These are phyloP conservation scores for Gossypium mustelinum DNA, from an alignment of 345 rosid species.

Conservation along the genomic window DNA sequence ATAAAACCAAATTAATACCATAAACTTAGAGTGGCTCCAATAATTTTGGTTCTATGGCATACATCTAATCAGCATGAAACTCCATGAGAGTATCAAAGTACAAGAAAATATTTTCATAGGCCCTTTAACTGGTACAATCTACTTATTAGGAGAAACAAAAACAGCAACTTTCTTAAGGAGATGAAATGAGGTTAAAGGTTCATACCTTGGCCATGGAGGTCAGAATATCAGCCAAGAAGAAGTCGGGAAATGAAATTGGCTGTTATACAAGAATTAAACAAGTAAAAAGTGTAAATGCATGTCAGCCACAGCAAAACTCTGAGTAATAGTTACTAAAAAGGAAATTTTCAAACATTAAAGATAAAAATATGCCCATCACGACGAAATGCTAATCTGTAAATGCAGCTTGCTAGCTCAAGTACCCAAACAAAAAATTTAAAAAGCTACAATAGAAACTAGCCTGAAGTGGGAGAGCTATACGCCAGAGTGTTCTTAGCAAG, in stretches of 20 bases:
- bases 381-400: not conserved
- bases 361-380: not conserved
- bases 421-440: not conserved
- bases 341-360: not conserved
- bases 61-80: conserved; percentile 3
- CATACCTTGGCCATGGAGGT: conserved; percentile 98
- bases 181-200: conserved; percentile 10
- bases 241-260: conserved; percentile 94
- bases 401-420: not conserved
- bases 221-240: conserved; percentile 90
- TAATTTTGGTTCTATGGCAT: not conserved
- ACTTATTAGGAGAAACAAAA: not conserved
- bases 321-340: conserved; percentile 7
- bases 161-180: not conserved
- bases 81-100: not conserved
- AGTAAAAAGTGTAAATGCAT: conserved; percentile 1
- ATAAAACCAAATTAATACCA: not conserved
- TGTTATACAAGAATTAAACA: conserved; percentile 32
- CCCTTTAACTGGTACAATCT: not conserved
- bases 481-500: conserved; percentile 85
- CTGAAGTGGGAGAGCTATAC: conserved; percentile 89
- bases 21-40: not conserved
- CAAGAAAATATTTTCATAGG: not conserved
- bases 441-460: conserved; percentile 36
- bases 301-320: not conserved